Base-by-base conservation (phyloP, 768 basidiomycete species). In the Pluteus cervinus region DNA sequence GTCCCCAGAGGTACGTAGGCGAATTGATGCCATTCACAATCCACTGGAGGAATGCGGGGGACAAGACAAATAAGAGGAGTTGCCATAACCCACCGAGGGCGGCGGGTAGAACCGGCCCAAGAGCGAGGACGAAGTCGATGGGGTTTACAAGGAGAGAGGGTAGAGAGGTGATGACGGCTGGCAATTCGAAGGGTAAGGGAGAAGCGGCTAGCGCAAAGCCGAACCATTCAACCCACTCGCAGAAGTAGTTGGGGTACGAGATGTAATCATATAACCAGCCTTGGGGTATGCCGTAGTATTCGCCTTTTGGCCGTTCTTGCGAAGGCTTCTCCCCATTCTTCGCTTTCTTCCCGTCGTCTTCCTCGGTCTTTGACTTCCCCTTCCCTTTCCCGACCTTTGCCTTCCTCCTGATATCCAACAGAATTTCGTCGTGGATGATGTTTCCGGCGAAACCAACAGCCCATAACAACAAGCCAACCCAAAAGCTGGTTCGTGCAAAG, bases 141-240 rank as follows among this genome's bases (percentile, higher is more conserved):
- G n/a, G n/a, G n/a, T n/a, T n/a, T n/a, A n/a, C n/a, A n/a, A n/a
- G n/a, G 14, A 29, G 9, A 24, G 35, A 56, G 25, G 11, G 48
- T 41, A 3, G 50, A 21, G 17, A 46, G n/a, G n/a, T n/a, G n/a
- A 50, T 40, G 37, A 56, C 25, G 34, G 48, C 42, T n/a, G 50
- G 36, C 12, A 52, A 29, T 3, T 42, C 29, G 26, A 62, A 46
- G 14, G 71, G 75, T 1, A 69, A 6, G 1, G 81, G 76, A 4
- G 75, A 63, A 3, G 86, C 75, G 5, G 87, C 86, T 25, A 96
- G 55, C 2, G 88, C 84, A 56, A 83, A 97, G 6, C 86, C 90
- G 7, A 77, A 47, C 92, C 93, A 98, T 60, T 98, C 94, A 39
- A 84, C 41, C 94, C 94, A 98, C 55, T 97, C 94, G 60, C 83